Conservation (phyloP, 2,329 filamentous ascomycete species). For the Talaromyces sp. region DNA sequence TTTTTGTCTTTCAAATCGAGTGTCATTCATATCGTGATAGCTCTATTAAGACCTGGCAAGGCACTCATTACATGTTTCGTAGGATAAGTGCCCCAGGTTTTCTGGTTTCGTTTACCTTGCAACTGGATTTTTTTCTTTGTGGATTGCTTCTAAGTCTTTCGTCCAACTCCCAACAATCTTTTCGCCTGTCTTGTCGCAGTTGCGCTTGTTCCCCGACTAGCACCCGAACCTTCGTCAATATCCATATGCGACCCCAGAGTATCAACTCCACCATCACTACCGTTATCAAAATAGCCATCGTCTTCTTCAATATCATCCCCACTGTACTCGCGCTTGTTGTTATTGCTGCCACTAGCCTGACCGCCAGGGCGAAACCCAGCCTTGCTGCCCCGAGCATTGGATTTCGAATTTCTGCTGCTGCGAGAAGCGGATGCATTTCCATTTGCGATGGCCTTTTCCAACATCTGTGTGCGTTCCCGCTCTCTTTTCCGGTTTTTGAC, state of each 20-base stretch:
- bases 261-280: slow-evolving; percentile 23
- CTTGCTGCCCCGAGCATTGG: slow-evolving; percentile 9
- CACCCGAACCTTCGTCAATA: slow-evolving; percentile 32
- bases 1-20: background rate
- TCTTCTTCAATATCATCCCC: slow-evolving; percentile 33
- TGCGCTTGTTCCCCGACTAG: slow-evolving; percentile 12
- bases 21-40: background rate
- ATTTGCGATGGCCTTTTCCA: slow-evolving; percentile 47
- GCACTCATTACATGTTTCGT: background rate
- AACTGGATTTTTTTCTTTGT: background rate
- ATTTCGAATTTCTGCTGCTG: background rate
- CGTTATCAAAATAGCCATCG: slow-evolving; percentile 31
- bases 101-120: background rate
- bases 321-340: slow-evolving; percentile 38
- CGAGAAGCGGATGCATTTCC: slow-evolving; percentile 15
- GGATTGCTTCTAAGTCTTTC: slow-evolving; percentile 20
- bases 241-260: slow-evolving; percentile 29
- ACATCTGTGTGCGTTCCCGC: slow-evolving; percentile 42
- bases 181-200: slow-evolving; percentile 27
- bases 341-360: slow-evolving; percentile 3
- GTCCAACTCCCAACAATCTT: slow-evolving; percentile 28
- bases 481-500: slow-evolving; percentile 49
- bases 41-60: background rate
- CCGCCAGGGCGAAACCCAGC: slow-evolving; percentile 9
- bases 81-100: background rate